phyloP scores from a whole-genome alignment of 306 rosid species.

The Quercus wislizeni region DNA sequence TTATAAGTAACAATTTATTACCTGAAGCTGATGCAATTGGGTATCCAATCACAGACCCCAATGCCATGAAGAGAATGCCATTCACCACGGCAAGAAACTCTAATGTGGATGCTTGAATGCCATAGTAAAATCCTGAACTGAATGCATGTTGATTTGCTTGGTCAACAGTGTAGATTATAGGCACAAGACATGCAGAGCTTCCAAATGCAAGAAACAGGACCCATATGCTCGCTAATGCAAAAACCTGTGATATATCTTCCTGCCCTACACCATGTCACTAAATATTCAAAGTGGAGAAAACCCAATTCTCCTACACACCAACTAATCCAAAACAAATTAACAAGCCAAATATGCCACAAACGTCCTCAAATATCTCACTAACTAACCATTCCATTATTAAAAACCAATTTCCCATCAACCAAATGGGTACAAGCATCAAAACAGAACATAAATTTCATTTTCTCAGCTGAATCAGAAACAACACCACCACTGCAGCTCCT shows the following conservation, averaged over 20 bases:
- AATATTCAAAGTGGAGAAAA: slow-evolving; percentile 51
- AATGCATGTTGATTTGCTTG: slow-evolving; percentile 56
- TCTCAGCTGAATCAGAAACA: background rate
- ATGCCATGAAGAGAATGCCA: slow-evolving; percentile 44
- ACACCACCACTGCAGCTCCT: background rate
- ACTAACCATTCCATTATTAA: no score
- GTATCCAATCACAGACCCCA: slow-evolving; percentile 64
- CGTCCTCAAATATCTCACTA: background rate
- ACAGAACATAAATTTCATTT: background rate
- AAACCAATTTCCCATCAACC: background rate
- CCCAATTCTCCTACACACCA: background rate
- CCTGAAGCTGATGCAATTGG: slow-evolving; percentile 86
- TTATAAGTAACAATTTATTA: slow-evolving; percentile 8
- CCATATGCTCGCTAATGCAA: slow-evolving; percentile 84
- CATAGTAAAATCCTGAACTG: slow-evolving; percentile 40
- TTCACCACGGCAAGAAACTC: slow-evolving; percentile 50
- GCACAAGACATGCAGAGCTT: slow-evolving; percentile 62
- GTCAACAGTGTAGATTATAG: slow-evolving; percentile 48
- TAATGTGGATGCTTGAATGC: slow-evolving; percentile 38
- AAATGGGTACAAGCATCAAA: background rate
- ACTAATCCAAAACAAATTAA: slow-evolving; percentile 14
- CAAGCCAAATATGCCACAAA: background rate
- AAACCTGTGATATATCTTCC: slow-evolving; percentile 90
- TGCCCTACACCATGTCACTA: slow-evolving; percentile 98
- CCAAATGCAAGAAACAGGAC: slow-evolving; percentile 67